Evolutionary conservation across 805 yeast species (phyloP), one percentile per base, ranked within the genome.

Genomic region (Teunomyces gatunensis): DNA sequence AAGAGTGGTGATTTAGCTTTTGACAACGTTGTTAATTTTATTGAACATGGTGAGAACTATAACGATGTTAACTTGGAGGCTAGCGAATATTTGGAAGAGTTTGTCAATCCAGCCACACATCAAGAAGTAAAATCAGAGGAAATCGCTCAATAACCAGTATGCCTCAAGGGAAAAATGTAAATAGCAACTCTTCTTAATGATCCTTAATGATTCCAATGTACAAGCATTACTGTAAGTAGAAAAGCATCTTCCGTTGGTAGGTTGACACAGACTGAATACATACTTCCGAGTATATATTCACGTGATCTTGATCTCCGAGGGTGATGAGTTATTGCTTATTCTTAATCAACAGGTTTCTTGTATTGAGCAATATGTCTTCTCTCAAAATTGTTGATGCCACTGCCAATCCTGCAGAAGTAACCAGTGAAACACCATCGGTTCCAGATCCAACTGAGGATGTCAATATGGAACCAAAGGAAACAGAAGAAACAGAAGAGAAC

Each of bases 1-100:
- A 74, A 80, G 42, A 96, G 89, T 64, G 83, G 92, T 9, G 78
- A 81, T 47, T 75, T 88, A 45, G 85, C 88, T 52, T 75, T 88
- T 56, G 77, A 81, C 39, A 88, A 87, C 63, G 74, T 89, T 45
- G 79, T 79, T 60, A 89, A 88, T 56, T 94, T 81, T 63, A 78
- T 94, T 15, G 86, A 82, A 63, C 72, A 81, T 47, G 98, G 98
- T 1, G 81, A 49, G 75, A 77, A 60, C 57, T 71, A 71, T 49
- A 67, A 64, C 48, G 63, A 63, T 39, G 60, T 56, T 13, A 74
- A 73, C 53, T 58, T 71, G 51, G 73, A 69, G 49, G 57, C 63
- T 46, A 59, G 55, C 42, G 58, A 62, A 18, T 72, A 60, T 52
- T 55, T 64, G 49, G 75, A 72, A 52, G 71, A 68, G 55, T 65